Conservation (phyloP, 2,329 filamentous ascomycete species). For the Aspergillus luchuensis region DNA sequence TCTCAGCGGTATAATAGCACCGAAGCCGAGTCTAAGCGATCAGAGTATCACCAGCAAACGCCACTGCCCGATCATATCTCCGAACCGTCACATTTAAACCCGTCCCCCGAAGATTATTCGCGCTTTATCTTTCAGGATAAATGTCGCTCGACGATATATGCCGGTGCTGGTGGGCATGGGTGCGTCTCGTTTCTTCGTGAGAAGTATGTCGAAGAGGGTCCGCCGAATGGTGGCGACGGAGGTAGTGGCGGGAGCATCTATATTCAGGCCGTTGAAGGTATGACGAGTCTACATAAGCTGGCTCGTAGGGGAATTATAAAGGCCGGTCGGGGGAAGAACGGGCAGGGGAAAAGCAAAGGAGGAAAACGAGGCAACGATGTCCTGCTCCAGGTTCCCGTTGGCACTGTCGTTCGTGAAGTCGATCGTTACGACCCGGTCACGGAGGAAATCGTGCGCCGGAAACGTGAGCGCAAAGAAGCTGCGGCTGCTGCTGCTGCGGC, state of each 20-base stretch:
- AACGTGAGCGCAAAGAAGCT: constrained; percentile 33
- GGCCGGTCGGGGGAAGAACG: constrained; percentile 49
- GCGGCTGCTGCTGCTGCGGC: constrained; percentile 24
- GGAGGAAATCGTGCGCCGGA: constrained; percentile 58
- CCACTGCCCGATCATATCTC: constrained; percentile 21
- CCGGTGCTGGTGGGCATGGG: constrained; percentile 82
- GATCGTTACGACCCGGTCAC: constrained; percentile 74
- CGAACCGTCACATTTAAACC: constrained; percentile 68
- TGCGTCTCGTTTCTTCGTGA: constrained; percentile 94
- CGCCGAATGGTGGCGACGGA: constrained; percentile 92
- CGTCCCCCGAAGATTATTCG: constrained; percentile 79
- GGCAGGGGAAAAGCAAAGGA: constrained; percentile 51
- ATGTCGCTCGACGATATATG: constrained; percentile 73
- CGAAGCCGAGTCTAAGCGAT: constrained; percentile 6
- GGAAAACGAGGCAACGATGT: constrained; percentile 85
- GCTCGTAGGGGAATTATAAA: constrained; percentile 68
- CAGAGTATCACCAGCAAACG: constrained; percentile 14
- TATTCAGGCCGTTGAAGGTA: constrained; percentile 86
- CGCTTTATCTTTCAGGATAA: constrained; percentile 83
- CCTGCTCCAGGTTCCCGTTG: constrained; percentile 86
- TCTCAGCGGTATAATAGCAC: constrained; percentile 33
- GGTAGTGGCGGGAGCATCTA: constrained; percentile 90
- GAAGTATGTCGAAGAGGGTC: constrained; percentile 83
- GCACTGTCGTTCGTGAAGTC: constrained; percentile 85
- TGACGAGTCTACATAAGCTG: constrained; percentile 92